Conservation (phyloP, 345 rosid species). For the Citrus medica region DNA sequence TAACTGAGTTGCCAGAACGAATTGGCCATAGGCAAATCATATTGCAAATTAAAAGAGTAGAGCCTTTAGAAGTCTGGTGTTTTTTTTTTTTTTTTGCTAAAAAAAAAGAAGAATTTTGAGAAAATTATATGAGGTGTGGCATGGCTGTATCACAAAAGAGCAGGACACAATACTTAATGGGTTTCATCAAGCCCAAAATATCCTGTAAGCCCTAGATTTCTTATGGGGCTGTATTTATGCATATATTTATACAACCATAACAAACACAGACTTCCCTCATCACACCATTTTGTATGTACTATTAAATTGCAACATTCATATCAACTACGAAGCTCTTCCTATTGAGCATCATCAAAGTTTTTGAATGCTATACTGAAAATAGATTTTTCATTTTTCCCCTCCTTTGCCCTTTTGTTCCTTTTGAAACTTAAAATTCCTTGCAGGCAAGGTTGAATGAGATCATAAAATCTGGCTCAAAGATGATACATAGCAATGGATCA, state of each 20-base stretch:
- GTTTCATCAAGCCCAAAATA: background rate
- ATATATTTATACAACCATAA: background rate
- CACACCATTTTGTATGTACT: background rate
- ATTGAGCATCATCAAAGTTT: background rate
- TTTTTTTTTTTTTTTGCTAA: background rate
- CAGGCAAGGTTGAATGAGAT: constrained; percentile 93
- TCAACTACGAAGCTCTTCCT: background rate
- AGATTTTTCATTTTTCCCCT: background rate
- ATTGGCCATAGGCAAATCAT: background rate
- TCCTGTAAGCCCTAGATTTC: background rate
- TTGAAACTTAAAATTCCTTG: constrained; percentile 8
- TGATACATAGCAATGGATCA: constrained; percentile 40
- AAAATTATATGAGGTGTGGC: background rate
- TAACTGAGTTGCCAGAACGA: background rate
- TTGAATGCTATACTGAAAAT: background rate
- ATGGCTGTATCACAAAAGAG: background rate
- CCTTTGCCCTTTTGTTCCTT: background rate
- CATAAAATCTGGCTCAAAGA: constrained; percentile 57
- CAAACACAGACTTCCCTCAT: background rate
- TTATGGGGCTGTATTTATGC: background rate
- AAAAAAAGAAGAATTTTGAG: background rate
- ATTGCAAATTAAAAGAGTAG: background rate
- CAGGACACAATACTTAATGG: background rate
- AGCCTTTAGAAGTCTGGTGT: background rate
- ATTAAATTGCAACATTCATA: background rate